Base-by-base conservation (phyloP, 2,329 filamentous ascomycete genomes). In the Metarhizium humberi region DNA sequence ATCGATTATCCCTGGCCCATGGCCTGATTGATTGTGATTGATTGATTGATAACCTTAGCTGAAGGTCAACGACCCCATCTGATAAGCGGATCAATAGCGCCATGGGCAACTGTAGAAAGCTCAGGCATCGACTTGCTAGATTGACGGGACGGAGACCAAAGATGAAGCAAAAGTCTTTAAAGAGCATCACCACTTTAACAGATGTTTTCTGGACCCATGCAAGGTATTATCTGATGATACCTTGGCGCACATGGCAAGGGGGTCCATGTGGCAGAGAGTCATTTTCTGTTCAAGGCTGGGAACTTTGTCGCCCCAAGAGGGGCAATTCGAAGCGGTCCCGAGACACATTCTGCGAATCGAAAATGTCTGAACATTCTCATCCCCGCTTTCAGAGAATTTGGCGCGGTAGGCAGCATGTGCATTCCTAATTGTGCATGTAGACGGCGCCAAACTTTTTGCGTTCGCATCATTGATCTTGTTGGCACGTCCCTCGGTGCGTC, bases 41-140 rank as follows among this genome's bases (percentile, higher is more conserved):
- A 42, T 49, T 55, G 54, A 56, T 56, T 56, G 55, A 55, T 55
- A 55, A 53, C 38, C n/a, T 20, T 53, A 18, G 54, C 14, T 45
- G 38, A 51, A 25, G n/a, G 25, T 25, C 45, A 42, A 40, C n/a
- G 51, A 32, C 11, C 40, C 47, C 55, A 56, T 56, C 55, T 53
- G 55, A 56, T 56, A 56, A 56, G 40, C 49, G 53, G 29, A 32
- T 47, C 20, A 30, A n/a, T 40, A 13, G 46, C 13, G 25, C 52
- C 29, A 7, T 49, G 16, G 46, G 36, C 34, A n/a, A 43, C 8
- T 30, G 20, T 48, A 16, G 20, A 8, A 8, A 29, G 1, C 20
- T 16, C 18, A 14, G 45, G 25, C 45, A 48, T 48, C 4, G 45
- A 48, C 45, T 14, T 29, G 45, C 45, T 8, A 48, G 14, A 50